Evolutionary conservation across 2,329 filamentous ascomycete species (phyloP), one percentile per base, ranked within the genome.

Genomic region (Trichoderma sp.): DNA sequence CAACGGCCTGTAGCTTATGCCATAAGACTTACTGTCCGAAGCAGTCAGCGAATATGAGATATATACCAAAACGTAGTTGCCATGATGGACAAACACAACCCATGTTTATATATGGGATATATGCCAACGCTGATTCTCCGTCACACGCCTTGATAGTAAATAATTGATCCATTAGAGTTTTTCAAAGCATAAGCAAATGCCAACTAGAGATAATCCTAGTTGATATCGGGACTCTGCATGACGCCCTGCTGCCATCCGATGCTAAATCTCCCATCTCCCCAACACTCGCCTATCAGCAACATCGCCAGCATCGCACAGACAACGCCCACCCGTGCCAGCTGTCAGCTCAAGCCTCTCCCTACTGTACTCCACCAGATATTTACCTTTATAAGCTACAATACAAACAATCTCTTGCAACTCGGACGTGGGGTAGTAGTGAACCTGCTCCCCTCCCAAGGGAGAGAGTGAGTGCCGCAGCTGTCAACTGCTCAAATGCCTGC

Each of bases 381-480:
- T n/a, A 6, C 39, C 58, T 43, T 67, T 72, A 72, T 73, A 70
- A 55, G 53, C 63, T 20, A 36, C 36, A 72, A 70, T 70, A 58
- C 57, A 58, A 70, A 47, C 57, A 39, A 13, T 55, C 20, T 17
- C 58, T 69, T 47, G 4, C 70, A 68, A 72, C 63, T 76, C 75
- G 75, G 71, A 72, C 74, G 74, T 76, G 72, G 74, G 75, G 75
- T 76, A 76, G 73, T 72, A 74, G 74, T 74, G 73, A 76, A 76
- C 75, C 75, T 69, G 74, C 75, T 76, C 73, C 74, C 71, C 75
- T 75, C 75, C 74, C 73, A 75, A 75, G 69, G 74, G 73, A 76
- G 75, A 76, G 73, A 75, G 74, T 76, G 71, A 74, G 74, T 76
- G 50, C 71, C 72, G 67, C 73, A 75, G 70, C 57, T 39, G 68